Percentiles rank a stretch among this genome's conserved stretches.
Conservation (phyloP, 2,329 filamentous ascomycete species). For the Pestalotiopsis sp. region DNA sequence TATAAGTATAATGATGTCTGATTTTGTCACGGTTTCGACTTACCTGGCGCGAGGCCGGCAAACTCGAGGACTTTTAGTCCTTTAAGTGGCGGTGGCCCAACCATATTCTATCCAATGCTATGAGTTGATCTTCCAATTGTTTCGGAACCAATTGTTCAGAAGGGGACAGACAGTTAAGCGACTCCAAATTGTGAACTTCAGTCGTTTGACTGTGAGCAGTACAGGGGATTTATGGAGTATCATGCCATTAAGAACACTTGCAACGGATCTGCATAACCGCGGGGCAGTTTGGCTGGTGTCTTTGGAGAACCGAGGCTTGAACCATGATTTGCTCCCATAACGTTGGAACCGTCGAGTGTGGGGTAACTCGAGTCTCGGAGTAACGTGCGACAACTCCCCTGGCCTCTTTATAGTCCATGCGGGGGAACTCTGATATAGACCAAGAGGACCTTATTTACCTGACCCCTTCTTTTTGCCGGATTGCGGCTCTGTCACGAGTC, state of each 20-base stretch:
- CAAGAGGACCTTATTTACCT: not conserved
- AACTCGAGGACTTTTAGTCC: constrained; percentile 63
- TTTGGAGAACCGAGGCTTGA: constrained; percentile 14
- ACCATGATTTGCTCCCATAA: constrained; percentile 3
- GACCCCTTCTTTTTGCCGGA: constrained; percentile 43
- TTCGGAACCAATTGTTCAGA: no score
- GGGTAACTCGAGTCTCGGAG: constrained; percentile 3
- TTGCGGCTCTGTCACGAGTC: constrained; percentile 61
- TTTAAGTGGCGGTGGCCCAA: constrained; percentile 42
- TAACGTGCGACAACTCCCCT: not conserved
- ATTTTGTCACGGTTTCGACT: constrained; percentile 6
- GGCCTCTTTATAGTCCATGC: not conserved
- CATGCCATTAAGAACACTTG: not conserved
- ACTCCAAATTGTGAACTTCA: not conserved
- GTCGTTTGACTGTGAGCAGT: not conserved
- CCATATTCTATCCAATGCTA: constrained; percentile 31
- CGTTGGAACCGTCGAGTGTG: constrained; percentile 4
- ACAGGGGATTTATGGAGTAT: not conserved
- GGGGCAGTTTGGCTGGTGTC: not conserved
- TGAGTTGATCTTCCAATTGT: not conserved
- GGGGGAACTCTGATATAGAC: not conserved
- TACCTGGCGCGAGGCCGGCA: constrained; percentile 65
- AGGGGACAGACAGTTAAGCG: not conserved
- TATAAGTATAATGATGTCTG: constrained; percentile 3
- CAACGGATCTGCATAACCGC: constrained; percentile 14